Conservation (phyloP, 1,139 yeast genomes). For the Magnusiomyces tetraspermus region DNA sequence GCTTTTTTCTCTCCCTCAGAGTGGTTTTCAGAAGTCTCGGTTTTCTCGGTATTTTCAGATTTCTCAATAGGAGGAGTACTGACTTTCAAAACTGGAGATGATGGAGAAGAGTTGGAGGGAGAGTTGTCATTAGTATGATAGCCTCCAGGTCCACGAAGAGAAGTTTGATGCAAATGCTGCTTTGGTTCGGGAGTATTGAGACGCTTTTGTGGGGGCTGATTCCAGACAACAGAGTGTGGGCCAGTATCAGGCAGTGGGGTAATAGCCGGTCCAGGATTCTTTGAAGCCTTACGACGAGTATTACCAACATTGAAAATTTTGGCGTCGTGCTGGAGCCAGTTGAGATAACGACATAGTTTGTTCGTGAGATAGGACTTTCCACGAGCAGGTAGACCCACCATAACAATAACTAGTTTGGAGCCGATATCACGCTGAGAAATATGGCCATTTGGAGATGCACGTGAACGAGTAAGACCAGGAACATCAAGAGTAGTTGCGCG, state of each 20-base stretch:
- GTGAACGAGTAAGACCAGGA: constrained; percentile 84
- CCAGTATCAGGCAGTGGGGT: constrained; percentile 57
- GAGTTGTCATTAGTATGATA: background rate
- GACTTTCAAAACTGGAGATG: background rate
- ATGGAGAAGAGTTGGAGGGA: background rate
- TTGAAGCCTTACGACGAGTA: constrained; percentile 65
- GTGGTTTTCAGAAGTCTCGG: background rate
- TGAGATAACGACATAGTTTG: constrained; percentile 74
- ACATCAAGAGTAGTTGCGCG: constrained; percentile 77
- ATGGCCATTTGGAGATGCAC: constrained; percentile 73
- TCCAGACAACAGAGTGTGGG: constrained; percentile 5
- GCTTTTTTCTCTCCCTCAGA: background rate
- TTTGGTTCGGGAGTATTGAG: background rate
- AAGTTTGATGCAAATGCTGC: background rate
- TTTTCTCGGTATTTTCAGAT: background rate
- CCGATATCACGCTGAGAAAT: constrained; percentile 66
- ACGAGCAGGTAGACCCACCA: constrained; percentile 91
- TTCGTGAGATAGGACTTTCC: constrained; percentile 91
- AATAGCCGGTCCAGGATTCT: constrained; percentile 59
- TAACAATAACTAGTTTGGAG: constrained; percentile 78
- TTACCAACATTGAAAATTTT: constrained; percentile 90
- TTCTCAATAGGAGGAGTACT: background rate
- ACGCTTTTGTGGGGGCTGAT: background rate
- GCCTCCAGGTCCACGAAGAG: background rate
- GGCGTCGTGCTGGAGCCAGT: constrained; percentile 88